phyloP scores from a whole-genome alignment of 2,329 filamentous ascomycete species.

The Akanthomyces lecanii region DNA sequence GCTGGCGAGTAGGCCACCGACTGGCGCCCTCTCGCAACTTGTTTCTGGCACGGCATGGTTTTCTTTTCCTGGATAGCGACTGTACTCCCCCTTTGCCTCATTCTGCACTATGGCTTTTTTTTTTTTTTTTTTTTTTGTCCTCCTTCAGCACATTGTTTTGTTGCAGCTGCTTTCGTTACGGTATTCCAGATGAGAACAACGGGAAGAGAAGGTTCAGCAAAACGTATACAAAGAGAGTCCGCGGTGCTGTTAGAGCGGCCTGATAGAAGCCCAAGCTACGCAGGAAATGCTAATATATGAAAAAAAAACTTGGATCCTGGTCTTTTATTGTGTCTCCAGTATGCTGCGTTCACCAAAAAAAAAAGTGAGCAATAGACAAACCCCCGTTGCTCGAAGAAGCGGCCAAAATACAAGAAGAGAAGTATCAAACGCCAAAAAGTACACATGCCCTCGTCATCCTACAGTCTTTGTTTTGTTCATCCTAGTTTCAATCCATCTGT shows the following conservation, averaged over 20 bases:
- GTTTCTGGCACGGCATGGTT: constrained; percentile 3
- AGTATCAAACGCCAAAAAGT: constrained; percentile 17
- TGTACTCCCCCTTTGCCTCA: not conserved
- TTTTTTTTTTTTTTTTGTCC: not conserved
- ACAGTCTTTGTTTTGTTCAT: not conserved
- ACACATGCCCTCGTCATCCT: constrained; percentile 31
- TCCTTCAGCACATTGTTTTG: not conserved
- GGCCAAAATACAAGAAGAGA: not conserved
- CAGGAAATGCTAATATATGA: constrained; percentile 1
- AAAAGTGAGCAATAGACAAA: not conserved
- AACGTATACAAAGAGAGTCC: not conserved
- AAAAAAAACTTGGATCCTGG: not conserved
- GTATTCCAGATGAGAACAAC: not conserved
- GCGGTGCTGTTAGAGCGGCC: not conserved
- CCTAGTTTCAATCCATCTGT: constrained; percentile 24
- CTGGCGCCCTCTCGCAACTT: not conserved
- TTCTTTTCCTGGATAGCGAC: constrained; percentile 13
- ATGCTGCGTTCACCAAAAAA: not conserved
- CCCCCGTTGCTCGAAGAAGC: not conserved
- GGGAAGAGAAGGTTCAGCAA: not conserved
- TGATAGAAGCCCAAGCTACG: constrained; percentile 1
- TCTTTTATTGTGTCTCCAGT: not conserved
- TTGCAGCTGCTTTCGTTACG: not conserved
- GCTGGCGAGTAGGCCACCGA: constrained; percentile 34
- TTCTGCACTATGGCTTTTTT: not conserved